Percentiles rank a stretch among this genome's conserved stretches.
Evolutionary conservation across 2,329 filamentous ascomycete genomes (phyloP).

Genomic region (Blumeria hordei): DNA sequence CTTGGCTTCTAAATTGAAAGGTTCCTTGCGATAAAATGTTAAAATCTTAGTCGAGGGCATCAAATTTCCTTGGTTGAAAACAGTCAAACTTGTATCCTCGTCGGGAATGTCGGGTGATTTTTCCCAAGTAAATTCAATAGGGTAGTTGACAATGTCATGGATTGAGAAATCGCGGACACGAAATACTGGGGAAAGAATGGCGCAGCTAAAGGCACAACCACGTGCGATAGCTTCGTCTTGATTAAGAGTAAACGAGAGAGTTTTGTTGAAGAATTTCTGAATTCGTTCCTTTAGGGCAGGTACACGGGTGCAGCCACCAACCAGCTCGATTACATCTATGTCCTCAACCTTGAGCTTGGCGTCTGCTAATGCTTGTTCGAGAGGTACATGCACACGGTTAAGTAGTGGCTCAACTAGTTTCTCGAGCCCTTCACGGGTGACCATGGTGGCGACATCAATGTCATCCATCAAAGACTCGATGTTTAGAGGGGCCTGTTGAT

Average conservation of each 20-base stretch:
- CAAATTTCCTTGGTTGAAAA: slow-evolving; percentile 92
- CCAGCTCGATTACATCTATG: slow-evolving; percentile 80
- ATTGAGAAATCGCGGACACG: slow-evolving; percentile 94
- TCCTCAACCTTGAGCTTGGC: slow-evolving; percentile 78
- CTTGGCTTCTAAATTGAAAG: slow-evolving; percentile 85
- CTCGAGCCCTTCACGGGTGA: slow-evolving; percentile 89
- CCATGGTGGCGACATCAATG: slow-evolving; percentile 65
- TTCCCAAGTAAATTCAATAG: slow-evolving; percentile 97
- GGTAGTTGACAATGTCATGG: slow-evolving; percentile 94
- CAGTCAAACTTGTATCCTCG: slow-evolving; percentile 88
- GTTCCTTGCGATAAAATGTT: slow-evolving; percentile 95
- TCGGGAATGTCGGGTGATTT: slow-evolving; percentile 96
- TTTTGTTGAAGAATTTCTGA: slow-evolving; percentile 76
- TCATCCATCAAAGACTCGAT: slow-evolving; percentile 99
- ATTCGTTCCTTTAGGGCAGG: slow-evolving; percentile 80
- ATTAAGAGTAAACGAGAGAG: slow-evolving; percentile 87
- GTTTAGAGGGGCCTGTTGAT: slow-evolving; percentile 76
- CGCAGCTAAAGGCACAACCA: slow-evolving; percentile 91
- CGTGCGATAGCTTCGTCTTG: slow-evolving; percentile 92
- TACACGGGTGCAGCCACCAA: slow-evolving; percentile 85
- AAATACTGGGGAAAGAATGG: slow-evolving; percentile 92
- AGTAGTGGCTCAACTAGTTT: slow-evolving; percentile 70
- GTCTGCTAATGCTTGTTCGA: slow-evolving; percentile 85
- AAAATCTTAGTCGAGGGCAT: slow-evolving; percentile 98
- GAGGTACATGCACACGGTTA: slow-evolving; percentile 41